Evolutionary conservation across 1,139 yeast species (phyloP).

Genomic region (Barnettozyma hawaiiensis): DNA sequence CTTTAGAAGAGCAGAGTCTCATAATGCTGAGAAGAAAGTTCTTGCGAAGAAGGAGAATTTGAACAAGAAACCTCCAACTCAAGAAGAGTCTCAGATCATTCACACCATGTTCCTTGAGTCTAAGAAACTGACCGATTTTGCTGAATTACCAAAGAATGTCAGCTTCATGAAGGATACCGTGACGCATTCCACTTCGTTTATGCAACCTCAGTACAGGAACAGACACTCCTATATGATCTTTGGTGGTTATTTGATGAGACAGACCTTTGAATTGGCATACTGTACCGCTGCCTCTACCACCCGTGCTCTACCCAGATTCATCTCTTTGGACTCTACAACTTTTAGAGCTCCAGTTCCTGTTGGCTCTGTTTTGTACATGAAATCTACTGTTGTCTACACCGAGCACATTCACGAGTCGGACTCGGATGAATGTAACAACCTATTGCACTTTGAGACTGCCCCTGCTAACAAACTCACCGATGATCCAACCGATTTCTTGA

Average conservation of each 20-base stretch:
- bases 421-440: slow-evolving; percentile 25
- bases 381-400: slow-evolving; percentile 79
- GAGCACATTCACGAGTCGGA: slow-evolving; percentile 55
- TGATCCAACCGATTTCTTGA: slow-evolving; percentile 54
- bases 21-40: slow-evolving; percentile 76
- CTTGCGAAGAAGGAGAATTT: slow-evolving; percentile 59
- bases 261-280: slow-evolving; percentile 87
- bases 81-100: slow-evolving; percentile 63
- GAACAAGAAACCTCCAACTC: slow-evolving; percentile 62
- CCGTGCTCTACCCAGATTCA: slow-evolving; percentile 78
- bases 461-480: slow-evolving; percentile 50
- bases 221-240: slow-evolving; percentile 91
- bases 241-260: slow-evolving; percentile 89
- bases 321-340: slow-evolving; percentile 84
- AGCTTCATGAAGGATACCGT: slow-evolving; percentile 67
- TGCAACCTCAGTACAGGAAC: slow-evolving; percentile 96
- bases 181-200: slow-evolving; percentile 70
- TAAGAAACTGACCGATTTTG: slow-evolving; percentile 34
- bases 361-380: slow-evolving; percentile 78
- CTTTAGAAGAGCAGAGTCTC: slow-evolving; percentile 83
- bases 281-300: slow-evolving; percentile 88
- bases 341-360: slow-evolving; percentile 94
- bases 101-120: slow-evolving; percentile 73
- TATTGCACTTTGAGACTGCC: slow-evolving; percentile 45
- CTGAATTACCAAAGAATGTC: slow-evolving; percentile 39